These are phyloP conservation scores for Papiliotrema flavescens DNA, from an alignment of 1,284 basidiomycete genomes.

Conservation along the genomic window DNA sequence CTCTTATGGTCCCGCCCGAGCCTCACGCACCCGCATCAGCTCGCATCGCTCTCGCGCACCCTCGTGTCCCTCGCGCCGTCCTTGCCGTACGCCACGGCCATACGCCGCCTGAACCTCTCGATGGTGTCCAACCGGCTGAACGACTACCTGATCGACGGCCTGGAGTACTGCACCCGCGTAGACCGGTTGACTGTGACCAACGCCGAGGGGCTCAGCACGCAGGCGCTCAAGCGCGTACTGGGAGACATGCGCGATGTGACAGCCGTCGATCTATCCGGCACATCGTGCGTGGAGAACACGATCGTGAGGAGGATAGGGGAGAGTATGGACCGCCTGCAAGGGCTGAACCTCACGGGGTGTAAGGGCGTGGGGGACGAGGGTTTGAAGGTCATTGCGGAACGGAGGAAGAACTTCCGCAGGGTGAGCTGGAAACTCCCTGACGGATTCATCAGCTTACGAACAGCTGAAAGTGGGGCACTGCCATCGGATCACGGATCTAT, in stretches of 20 bases:
- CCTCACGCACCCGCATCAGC: constrained; percentile 59
- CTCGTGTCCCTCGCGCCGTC: constrained; percentile 54
- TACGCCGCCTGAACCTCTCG: constrained; percentile 87
- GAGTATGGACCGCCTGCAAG: constrained; percentile 75
- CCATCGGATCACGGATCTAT: constrained; percentile 70
- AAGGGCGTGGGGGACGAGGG: constrained; percentile 74
- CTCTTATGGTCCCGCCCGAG: constrained; percentile 91
- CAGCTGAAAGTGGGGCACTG: constrained; percentile 83
- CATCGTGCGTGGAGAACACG: constrained; percentile 64
- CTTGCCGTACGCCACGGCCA: constrained; percentile 83
- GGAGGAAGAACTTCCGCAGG: constrained; percentile 70
- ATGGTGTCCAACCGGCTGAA: constrained; percentile 67
- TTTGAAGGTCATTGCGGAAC: constrained; percentile 68
- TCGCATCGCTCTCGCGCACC: constrained; percentile 28
- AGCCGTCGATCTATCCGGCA: constrained; percentile 81
- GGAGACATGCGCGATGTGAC: constrained; percentile 71
- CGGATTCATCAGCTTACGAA: background rate
- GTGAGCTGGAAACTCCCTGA: constrained; percentile 34
- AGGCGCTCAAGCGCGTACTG: constrained; percentile 66
- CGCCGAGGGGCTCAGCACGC: constrained; percentile 69
- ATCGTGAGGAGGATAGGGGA: constrained; percentile 68
- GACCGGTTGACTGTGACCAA: constrained; percentile 90
- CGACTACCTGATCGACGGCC: constrained; percentile 71
- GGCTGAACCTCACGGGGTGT: constrained; percentile 87
- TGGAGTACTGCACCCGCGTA: constrained; percentile 73